Evolutionary conservation across 2,329 filamentous ascomycete genomes (phyloP), one percentile per base, ranked within the genome.

Genomic region (Acrocalymma vagum): DNA sequence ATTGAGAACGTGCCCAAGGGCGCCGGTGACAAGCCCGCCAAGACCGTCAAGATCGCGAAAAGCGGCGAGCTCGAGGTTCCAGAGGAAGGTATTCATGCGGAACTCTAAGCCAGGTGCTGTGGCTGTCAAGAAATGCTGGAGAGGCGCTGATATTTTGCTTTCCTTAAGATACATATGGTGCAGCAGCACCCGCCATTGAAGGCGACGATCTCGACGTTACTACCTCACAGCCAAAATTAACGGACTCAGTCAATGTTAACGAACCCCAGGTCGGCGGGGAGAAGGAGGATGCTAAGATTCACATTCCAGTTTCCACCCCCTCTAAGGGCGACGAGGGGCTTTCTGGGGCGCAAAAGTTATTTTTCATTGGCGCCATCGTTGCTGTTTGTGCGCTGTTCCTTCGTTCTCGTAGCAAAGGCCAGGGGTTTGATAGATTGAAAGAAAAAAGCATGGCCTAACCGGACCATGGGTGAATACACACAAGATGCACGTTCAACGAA

Each of bases 81-180:
- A 70, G 78, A 84, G 79, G 90, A 94, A 94, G 90, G 90, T 94
- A 93, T 90, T 79, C 87, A 91, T 77, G 82, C 86, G 76, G 89
- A 94, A 77, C 87, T 94, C 74, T 94, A 87, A 82, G 78, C 75
- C 55, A 54, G n/a, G 53, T 52, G 51, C 43, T 42, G 51, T 51
- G 46, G 54, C 51, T 55, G 43, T 42, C 36, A n/a, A n/a, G 48
- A 61, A 51, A 55, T 64, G 61, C 56, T 62, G 63, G 65, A 65
- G 62, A 67, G 61, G 59, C 60, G 67, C 72, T 74, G 72, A 74
- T 73, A 55, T 54, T 63, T 68, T 58, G 48, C 52, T 58, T 60
- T 57, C 42, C 36, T 62, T 34, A 74, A 78, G 75, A 74, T 68
- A 54, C 70, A 48, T 70, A 71, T 61, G 75, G 73, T 49, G 55